phyloP scores from a whole-genome alignment of 345 rosid species.

The Eucalyptus camaldulensis region DNA sequence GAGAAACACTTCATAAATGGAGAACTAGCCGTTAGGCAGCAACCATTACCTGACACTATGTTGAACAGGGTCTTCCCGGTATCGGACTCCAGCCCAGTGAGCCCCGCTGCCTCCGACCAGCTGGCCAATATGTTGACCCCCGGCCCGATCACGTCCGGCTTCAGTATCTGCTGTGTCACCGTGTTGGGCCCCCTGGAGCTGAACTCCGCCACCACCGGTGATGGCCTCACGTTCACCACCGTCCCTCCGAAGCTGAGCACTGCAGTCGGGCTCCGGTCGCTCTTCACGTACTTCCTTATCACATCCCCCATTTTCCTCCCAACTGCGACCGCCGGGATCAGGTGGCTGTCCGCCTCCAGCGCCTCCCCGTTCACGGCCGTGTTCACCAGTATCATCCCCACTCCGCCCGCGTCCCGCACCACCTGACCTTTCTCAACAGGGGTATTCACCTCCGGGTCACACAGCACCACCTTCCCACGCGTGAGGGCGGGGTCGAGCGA shows the following conservation, averaged over 20 bases:
- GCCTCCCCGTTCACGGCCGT: conserved; percentile 56
- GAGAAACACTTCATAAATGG: neutral
- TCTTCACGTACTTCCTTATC: conserved; percentile 38
- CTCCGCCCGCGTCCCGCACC: conserved; percentile 74
- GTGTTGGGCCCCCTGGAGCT: conserved; percentile 85
- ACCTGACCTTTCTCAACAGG: conserved; percentile 81
- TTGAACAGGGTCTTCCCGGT: conserved; percentile 50
- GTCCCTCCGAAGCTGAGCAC: conserved; percentile 64
- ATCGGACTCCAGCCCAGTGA: conserved; percentile 61
- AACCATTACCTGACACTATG: conserved; percentile 67
- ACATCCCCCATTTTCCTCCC: conserved; percentile 54
- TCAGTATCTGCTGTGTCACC: conserved; percentile 70
- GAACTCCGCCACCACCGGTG: conserved; percentile 90
- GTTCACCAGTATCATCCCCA: conserved; percentile 82
- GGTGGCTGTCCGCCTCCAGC: conserved; percentile 74
- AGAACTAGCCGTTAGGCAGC: conserved; percentile 6
- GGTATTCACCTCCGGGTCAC: conserved; percentile 68
- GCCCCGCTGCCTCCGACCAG: conserved; percentile 71
- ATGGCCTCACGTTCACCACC: conserved; percentile 41
- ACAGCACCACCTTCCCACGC: conserved; percentile 71
- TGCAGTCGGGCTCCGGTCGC: conserved; percentile 38
- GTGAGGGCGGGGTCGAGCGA: conserved; percentile 43
- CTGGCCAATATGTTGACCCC: conserved; percentile 86
- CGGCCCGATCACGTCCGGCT: conserved; percentile 91
- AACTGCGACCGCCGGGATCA: conserved; percentile 66